Evolutionary conservation across 225 moss, liverwort and hornwort genomes (phyloP).

Genomic region (Marchantia polymorpha): DNA sequence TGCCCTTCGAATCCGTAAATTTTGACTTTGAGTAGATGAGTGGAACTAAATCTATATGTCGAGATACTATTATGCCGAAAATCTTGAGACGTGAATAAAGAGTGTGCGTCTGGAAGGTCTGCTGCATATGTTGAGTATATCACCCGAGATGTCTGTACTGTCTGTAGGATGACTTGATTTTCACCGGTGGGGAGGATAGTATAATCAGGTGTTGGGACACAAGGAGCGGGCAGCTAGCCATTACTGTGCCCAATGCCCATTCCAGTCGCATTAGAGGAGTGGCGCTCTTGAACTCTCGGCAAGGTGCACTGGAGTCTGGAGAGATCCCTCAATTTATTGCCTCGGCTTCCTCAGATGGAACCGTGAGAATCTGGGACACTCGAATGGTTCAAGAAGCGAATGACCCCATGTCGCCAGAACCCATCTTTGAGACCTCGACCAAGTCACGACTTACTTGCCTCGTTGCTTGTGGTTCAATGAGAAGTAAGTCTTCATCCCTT

Average conservation of each 20-base stretch:
- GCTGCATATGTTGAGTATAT: background rate
- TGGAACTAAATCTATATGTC: background rate
- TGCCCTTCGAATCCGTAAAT: too few relatives aligned
- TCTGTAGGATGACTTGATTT: slow-evolving; percentile 68
- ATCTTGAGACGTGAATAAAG: background rate
- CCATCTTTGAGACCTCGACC: slow-evolving; percentile 72
- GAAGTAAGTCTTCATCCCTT: slow-evolving; percentile 48
- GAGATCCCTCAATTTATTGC: slow-evolving; percentile 60
- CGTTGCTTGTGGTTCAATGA: slow-evolving; percentile 58
- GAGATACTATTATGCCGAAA: background rate
- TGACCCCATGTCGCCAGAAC: slow-evolving; percentile 35
- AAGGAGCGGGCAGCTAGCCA: slow-evolving; percentile 65
- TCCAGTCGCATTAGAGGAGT: slow-evolving; percentile 84
- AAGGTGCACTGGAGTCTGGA: slow-evolving; percentile 33
- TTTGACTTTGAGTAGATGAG: background rate
- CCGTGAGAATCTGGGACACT: slow-evolving; percentile 86
- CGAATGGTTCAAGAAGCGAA: slow-evolving; percentile 50
- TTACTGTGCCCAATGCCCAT: slow-evolving; percentile 71
- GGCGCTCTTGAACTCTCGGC: slow-evolving; percentile 53
- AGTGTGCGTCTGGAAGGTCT: background rate
- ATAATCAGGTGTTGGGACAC: slow-evolving; percentile 75
- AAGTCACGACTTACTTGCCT: slow-evolving; percentile 91
- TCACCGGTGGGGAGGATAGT: slow-evolving; percentile 81
- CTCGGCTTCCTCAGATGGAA: slow-evolving; percentile 91
- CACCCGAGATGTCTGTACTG: background rate